Percentiles rank a stretch among this genome's conserved stretches.
These are phyloP conservation scores for Noccaea bulbosa DNA, from an alignment of 345 rosid genomes.

Conservation along the genomic window DNA sequence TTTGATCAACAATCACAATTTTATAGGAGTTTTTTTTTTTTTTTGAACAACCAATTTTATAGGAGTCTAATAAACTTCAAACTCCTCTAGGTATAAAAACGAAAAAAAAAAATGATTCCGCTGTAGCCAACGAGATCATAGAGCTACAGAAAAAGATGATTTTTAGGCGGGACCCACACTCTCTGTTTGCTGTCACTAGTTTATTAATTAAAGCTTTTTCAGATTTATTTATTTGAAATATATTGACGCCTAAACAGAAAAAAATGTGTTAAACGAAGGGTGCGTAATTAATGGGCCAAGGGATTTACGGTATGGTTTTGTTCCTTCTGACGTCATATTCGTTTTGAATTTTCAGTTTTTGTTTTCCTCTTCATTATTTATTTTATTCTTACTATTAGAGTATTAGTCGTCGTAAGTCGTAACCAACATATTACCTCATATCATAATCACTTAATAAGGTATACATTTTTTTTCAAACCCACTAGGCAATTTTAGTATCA, in stretches of 20 bases:
- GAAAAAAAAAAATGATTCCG: neutral
- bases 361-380: neutral
- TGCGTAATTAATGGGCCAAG: slow-evolving; percentile 27
- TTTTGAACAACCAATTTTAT: too few relatives aligned
- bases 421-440: neutral
- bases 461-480: too few relatives aligned
- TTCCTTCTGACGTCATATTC: slow-evolving; percentile 5
- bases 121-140: slow-evolving; percentile 23
- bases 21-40: too few relatives aligned
- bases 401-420: neutral
- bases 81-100: neutral
- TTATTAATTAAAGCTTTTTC: slow-evolving; percentile 31
- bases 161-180: slow-evolving; percentile 28
- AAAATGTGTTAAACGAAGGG: slow-evolving; percentile 26
- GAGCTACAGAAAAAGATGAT: slow-evolving; percentile 7
- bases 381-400: neutral
- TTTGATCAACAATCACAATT: neutral
- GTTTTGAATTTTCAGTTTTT: neutral
- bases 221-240: slow-evolving; percentile 1
- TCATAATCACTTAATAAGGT: too few relatives aligned
- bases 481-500: neutral
- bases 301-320: neutral
- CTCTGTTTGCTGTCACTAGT: slow-evolving; percentile 38
- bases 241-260: slow-evolving; percentile 6
- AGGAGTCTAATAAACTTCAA: neutral